Base-by-base conservation (phyloP, 2,329 filamentous ascomycete species). In the Gremmenia infestans region DNA sequence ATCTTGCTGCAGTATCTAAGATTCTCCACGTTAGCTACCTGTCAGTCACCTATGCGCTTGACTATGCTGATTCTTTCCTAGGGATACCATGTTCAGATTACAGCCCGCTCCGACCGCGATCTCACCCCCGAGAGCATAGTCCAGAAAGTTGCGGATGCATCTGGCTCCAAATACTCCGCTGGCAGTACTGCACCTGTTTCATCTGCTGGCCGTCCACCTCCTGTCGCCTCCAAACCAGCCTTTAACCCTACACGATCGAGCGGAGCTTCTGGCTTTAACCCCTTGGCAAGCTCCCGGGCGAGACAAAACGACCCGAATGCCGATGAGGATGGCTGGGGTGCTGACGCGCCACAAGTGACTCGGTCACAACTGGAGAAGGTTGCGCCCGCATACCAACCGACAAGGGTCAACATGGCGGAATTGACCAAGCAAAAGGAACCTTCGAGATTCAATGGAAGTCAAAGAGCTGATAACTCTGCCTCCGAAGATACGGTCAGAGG, bases 21-120 rank as follows among this genome's bases (percentile, higher is more conserved):
- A 81, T 97, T 64, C 82, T 99, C 43, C 92, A 97, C 76, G 86
- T 86, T 70, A 50, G 75, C 69, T 15, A 25, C 40, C 49, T 36
- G 43, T n/a, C 23, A 19, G 7, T n/a, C 2, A 15, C 4, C 32
- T 47, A 35, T 36, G 28, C 48, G 42, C 47, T 23, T 19, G 53
- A 48, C 35, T 35, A 40, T 60, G 28, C 58, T 58, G 46, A 63
- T 49, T 36, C 55, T 61, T 55, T 49, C 42, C 14, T 64, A 84
- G 80, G 91, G 94, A 63, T 99, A 97, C 73, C 94, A 99, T 72
- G 91, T 99, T 57, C 93, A 99, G 76, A 89, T 99, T 66, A 97
- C 92, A 52, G 94, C 94, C 58, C 89, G 94, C 59, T 95, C 92
- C 60, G 91, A 96, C 60, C 82, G 83, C 68, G 92, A 97, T 70